Evolutionary conservation across 2,329 filamentous ascomycete genomes (phyloP).

Genomic region (Verticillium klebahnii): DNA sequence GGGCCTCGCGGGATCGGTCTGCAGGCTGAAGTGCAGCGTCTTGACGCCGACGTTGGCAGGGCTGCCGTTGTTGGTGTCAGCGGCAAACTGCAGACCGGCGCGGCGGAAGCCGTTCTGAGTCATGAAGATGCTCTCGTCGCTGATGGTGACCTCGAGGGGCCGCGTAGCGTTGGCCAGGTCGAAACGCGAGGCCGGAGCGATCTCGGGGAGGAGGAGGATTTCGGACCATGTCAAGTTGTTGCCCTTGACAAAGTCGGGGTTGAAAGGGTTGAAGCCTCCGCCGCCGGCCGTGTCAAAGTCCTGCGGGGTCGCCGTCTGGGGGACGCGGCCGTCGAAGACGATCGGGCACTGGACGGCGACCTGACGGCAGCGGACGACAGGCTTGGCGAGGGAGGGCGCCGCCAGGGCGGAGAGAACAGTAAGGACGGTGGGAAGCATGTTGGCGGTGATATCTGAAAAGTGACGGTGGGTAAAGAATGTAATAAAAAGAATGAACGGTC

Average conservation of each 20-base stretch:
- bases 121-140: slow-evolving; percentile 56
- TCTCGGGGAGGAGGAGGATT: slow-evolving; percentile 42
- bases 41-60: slow-evolving; percentile 52
- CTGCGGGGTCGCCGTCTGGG: slow-evolving; percentile 27
- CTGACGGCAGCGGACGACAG: background rate
- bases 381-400: background rate
- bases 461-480: background rate
- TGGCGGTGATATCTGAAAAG: background rate
- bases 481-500: background rate
- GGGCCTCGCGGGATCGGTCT: slow-evolving; percentile 44
- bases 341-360: slow-evolving; percentile 26
- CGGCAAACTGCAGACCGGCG: slow-evolving; percentile 47
- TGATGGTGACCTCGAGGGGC: slow-evolving; percentile 51
- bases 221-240: slow-evolving; percentile 45
- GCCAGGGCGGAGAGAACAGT: background rate
- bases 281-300: slow-evolving; percentile 36
- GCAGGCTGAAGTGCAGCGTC: slow-evolving; percentile 57
- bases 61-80: slow-evolving; percentile 39
- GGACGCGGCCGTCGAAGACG: slow-evolving; percentile 43
- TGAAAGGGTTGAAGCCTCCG: slow-evolving; percentile 31
- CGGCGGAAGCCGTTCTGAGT: slow-evolving; percentile 57
- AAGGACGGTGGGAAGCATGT: background rate
- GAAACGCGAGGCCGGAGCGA: slow-evolving; percentile 26
- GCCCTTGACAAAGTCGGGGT: slow-evolving; percentile 47
- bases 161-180: slow-evolving; percentile 31